Conservation (phyloP, 2,329 filamentous ascomycete genomes). For the Onygenales sp. region DNA sequence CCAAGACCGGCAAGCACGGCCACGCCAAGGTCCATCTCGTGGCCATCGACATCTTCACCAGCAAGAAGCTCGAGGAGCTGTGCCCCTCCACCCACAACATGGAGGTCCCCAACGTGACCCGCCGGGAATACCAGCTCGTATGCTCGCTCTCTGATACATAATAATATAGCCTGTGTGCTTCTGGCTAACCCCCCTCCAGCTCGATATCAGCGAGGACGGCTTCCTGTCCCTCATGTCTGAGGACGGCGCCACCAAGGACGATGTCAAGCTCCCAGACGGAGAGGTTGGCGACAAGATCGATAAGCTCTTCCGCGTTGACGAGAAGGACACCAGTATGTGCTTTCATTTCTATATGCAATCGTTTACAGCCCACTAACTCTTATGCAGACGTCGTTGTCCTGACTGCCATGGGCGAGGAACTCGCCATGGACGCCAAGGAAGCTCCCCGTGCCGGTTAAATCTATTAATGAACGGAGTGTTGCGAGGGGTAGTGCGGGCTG, state of each 20-base stretch:
- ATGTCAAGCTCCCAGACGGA: constrained; percentile 85
- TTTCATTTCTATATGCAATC: background rate
- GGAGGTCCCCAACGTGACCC: constrained; percentile 88
- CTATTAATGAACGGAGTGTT: background rate
- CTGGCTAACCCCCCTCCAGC: constrained; percentile 39
- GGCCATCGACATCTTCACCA: constrained; percentile 97
- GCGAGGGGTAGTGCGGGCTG: background rate
- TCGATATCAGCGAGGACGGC: constrained; percentile 86
- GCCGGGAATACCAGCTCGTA: constrained; percentile 90
- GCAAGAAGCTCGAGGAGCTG: constrained; percentile 99
- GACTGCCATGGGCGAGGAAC: constrained; percentile 93
- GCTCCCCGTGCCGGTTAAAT: constrained; percentile 42
- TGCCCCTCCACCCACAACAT: constrained; percentile 84
- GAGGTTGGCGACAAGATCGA: constrained; percentile 81
- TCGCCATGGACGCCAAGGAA: constrained; percentile 89
- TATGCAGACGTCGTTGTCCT: constrained; percentile 78
- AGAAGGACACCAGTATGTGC: constrained; percentile 85
- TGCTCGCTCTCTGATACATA: constrained; percentile 34
- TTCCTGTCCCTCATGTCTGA: constrained; percentile 92
- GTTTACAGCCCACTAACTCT: constrained; percentile 6
- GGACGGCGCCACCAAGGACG: constrained; percentile 80
- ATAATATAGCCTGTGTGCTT: background rate
- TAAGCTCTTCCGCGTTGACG: constrained; percentile 69
- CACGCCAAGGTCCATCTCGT: constrained; percentile 99
- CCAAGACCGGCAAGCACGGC: constrained; percentile 99